Percentiles rank a stretch among this genome's conserved stretches.
phyloP scores from a whole-genome alignment of 192 early-diverging fungal genomes.

The Coemansia biformis region DNA sequence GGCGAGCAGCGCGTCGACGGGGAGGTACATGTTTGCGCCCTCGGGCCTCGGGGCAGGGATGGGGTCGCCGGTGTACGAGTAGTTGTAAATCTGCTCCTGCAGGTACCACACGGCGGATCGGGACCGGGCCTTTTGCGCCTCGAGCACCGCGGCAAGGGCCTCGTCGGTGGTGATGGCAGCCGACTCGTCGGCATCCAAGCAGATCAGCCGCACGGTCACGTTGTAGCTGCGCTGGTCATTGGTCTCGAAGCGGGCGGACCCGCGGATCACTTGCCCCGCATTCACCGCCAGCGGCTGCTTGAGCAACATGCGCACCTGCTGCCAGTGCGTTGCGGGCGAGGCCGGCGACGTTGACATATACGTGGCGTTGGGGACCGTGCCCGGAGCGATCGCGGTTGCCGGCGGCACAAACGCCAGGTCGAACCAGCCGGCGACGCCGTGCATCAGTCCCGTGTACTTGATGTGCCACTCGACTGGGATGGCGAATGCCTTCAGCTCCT shows the following conservation, averaged over 20 bases:
- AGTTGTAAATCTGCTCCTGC: conserved; percentile 89
- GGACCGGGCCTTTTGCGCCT: conserved; percentile 18
- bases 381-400: conserved; percentile 23
- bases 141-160: conserved; percentile 12
- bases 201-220: conserved; percentile 64
- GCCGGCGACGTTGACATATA: conserved; percentile 82
- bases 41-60: conserved; percentile 28
- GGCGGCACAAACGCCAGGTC: conserved; percentile 77
- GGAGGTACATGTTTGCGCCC: conserved; percentile 35
- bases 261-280: conserved; percentile 77
- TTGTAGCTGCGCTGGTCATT: conserved; percentile 92
- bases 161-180: conserved; percentile 31
- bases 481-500: conserved; percentile 74
- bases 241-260: conserved; percentile 77
- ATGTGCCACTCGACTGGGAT: conserved; percentile 80
- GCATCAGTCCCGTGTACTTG: conserved; percentile 83
- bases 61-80: conserved; percentile 54
- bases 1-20: conserved; percentile 30
- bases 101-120: conserved; percentile 78
- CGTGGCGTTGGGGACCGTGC: conserved; percentile 51
- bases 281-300: conserved; percentile 94
- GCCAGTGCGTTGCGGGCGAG: conserved; percentile 94
- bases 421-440: conserved; percentile 97
- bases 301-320: conserved; percentile 90
- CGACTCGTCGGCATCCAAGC: conserved; percentile 29